A percentile compares a stretch with the other conserved stretches of the same genome.
These are phyloP conservation scores for Suhomyces bribrorum DNA, from an alignment of 1,139 yeast species.

Conservation along the genomic window DNA sequence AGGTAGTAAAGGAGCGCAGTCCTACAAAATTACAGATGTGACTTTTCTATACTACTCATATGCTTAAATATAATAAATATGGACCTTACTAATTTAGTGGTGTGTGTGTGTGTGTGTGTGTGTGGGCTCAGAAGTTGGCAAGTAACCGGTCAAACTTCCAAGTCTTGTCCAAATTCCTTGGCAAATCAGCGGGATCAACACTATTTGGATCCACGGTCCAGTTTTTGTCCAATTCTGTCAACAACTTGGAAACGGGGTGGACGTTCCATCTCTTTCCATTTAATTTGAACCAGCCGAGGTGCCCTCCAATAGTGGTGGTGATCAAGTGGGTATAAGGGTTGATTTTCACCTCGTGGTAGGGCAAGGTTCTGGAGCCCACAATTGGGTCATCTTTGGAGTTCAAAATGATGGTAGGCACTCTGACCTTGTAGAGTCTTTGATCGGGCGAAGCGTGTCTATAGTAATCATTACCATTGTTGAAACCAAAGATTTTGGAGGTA, in stretches of 20 bases:
- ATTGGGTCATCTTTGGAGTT: conserved; percentile 61
- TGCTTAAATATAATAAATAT: too few species aligned
- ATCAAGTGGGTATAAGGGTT: conserved; percentile 73
- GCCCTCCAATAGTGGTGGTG: conserved; percentile 84
- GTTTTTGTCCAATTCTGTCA: conserved; percentile 32
- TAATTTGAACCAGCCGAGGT: conserved; percentile 60
- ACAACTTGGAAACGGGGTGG: conserved; percentile 37
- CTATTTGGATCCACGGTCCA: conserved; percentile 23
- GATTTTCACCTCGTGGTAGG: conserved; percentile 54
- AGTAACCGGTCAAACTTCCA: conserved; percentile 38
- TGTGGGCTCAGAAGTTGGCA: conserved; percentile 1
- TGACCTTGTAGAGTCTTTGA: conserved; percentile 48
- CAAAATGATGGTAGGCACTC: conserved; percentile 54
- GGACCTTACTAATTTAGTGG: too few species aligned
- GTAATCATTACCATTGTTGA: conserved; percentile 67
- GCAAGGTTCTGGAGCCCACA: conserved; percentile 56
- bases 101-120: too few species aligned
- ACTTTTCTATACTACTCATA: too few species aligned
- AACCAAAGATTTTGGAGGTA: conserved; percentile 78
- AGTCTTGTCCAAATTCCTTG: conserved; percentile 27
- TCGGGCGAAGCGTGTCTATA: conserved; percentile 71
- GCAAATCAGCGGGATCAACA: conserved; percentile 24
- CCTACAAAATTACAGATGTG: too few species aligned
- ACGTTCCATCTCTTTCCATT: conserved; percentile 58
- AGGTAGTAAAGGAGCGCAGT: too few species aligned